phyloP scores from a whole-genome alignment of 2,329 filamentous ascomycete species.

The Aureobasidium sp. region DNA sequence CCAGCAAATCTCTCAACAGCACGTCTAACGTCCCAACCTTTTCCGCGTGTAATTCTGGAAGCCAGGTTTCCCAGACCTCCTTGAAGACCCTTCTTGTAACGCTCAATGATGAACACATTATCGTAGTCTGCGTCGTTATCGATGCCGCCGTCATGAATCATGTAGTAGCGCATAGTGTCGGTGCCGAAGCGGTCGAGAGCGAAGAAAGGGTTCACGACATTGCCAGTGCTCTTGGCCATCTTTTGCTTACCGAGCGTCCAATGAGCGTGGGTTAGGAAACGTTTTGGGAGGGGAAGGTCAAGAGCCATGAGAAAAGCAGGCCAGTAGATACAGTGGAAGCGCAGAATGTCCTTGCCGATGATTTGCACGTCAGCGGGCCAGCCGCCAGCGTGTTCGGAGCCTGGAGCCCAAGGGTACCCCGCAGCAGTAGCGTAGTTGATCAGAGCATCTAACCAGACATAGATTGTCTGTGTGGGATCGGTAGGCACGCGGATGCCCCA shows the following conservation, averaged over 20 bases:
- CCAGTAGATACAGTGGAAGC: conserved; percentile 98
- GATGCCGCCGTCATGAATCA: conserved; percentile 71
- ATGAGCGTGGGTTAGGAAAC: conserved; percentile 81
- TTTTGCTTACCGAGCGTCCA: conserved; percentile 90
- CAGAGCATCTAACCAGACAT: conserved; percentile 95
- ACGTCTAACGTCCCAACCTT: conserved; percentile 48
- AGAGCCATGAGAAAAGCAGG: conserved; percentile 89
- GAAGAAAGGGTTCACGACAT: conserved; percentile 89
- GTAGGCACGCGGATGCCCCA: conserved; percentile 90
- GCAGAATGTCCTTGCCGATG: conserved; percentile 91
- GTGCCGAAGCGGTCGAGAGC: conserved; percentile 82
- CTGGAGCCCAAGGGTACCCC: conserved; percentile 73
- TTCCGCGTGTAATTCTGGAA: conserved; percentile 51
- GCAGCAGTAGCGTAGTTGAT: conserved; percentile 87
- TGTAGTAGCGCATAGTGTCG: conserved; percentile 82
- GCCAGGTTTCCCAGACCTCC: conserved; percentile 72
- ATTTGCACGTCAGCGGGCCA: conserved; percentile 93
- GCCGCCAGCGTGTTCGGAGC: conserved; percentile 50
- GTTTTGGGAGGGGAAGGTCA: conserved; percentile 66
- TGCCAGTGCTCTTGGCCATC: conserved; percentile 94
- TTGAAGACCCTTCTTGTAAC: conserved; percentile 73
- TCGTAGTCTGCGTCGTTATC: conserved; percentile 74
- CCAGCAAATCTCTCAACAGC: conserved; percentile 24
- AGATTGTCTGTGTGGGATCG: conserved; percentile 81
- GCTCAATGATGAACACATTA: conserved; percentile 63